Evolutionary conservation across 345 rosid species (phyloP), one percentile per base, ranked within the genome.

Genomic region (Erodium maritimum): DNA sequence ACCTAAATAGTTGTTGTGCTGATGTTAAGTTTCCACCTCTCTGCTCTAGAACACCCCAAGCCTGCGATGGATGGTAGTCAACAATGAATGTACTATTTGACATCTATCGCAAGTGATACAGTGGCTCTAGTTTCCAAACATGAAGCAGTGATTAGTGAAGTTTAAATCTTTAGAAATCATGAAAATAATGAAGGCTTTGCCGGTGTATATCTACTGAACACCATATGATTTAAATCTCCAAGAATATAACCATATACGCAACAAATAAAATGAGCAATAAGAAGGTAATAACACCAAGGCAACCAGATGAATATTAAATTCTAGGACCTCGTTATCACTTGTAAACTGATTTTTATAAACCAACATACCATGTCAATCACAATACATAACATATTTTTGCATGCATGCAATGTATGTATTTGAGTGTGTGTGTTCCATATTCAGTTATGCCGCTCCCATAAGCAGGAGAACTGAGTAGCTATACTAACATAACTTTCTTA

Each of bases 41-140:
- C 58, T 93, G 89, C 70, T 93, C 99, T 57, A 93, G 65, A 71
- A 88, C 96, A 65, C 99, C 99, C 96, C 96, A 93, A 20, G 95
- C 96, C 96, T 93, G 75, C 59, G 55, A 52, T 1, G 23, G 19
- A 59, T 17, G 33, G 33, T 25, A 25, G 7, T 25, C 7, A 25
- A 25, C 33, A 25, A 2, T 25, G 7, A 2, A 25, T 25, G 33
- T 25, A 25, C 33, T 25, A 25, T 25, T 25, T 25, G 33, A 25
- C 33, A 25, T 25, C 33, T 25, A 2, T 2, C 33, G 4, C 33
- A 7, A 2, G 33, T 25, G 33, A 25, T 25, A 3, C 33, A 3
- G 7, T 25, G 33, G 33, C 7, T 2, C 3, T 25, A 25, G 33
- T 25, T 25, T 25, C 7, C 33, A 25, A 25, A 2, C 7, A 25